Evolutionary conservation across 2,329 filamentous ascomycete species (phyloP), one percentile per base, ranked within the genome.

Genomic region (Xylaria digitata): DNA sequence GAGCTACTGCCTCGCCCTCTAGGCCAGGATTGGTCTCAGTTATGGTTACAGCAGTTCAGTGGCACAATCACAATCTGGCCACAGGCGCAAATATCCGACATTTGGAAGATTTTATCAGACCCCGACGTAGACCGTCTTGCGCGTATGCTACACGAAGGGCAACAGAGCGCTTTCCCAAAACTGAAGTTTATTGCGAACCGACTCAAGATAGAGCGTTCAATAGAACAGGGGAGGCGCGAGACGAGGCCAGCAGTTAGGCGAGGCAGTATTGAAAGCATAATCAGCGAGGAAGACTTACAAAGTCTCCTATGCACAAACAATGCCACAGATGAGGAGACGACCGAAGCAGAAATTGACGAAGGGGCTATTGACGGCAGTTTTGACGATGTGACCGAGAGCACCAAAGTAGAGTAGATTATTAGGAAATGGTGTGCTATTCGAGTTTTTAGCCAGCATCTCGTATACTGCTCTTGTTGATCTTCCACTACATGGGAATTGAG

Each of bases 61-160:
- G 96, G 96, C 32, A 98, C 93, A 9, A 91, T 98, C 70, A 99
- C 96, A 13, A 94, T 99, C 75, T 98, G 95, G 94, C 96, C 96
- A 7, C 93, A 94, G 78, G 90, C 89, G 13, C 82, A 89, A 2
- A 81, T 88, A 1, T 91, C 89, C 1, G 96, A 99, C 80, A 96
- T 97, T 77, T 89, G 86, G 77, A 88, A 92, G 73, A 97, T 99
- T 68, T 85, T 99, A 1, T 89, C 90, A 0, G 96, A 99, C 75
- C 96, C 96, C 0, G 90, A 88, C 48, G 83, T 90, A 2, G 83
- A 89, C 55, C 86, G 94, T 3, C 82, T 99, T 11, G 93, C 92
- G 6, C 86, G 91, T 43, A 97, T 98, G 95, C 87, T 99, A 15
- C 91, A 94, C 69, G 91, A 93, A 65, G 96, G 96, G 21, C 92